These are phyloP conservation scores for Raffaelea arxii DNA, from an alignment of 2,329 filamentous ascomycete genomes.

Conservation along the genomic window DNA sequence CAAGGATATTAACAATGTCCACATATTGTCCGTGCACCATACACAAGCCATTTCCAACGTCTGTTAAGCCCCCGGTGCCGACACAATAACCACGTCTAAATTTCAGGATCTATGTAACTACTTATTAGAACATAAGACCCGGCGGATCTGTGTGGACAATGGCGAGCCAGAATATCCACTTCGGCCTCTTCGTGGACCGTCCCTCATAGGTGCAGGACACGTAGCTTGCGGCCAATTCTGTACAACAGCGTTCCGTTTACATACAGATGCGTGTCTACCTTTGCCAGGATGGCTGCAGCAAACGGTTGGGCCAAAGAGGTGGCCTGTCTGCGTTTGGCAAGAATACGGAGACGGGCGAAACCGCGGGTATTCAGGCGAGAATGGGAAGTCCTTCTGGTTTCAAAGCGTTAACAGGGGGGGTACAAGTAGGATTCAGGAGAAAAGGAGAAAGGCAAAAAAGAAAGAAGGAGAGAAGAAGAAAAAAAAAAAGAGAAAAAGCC, in stretches of 20 bases:
- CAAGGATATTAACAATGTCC: no score
- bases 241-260: slow-evolving; percentile 57
- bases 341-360: slow-evolving; percentile 33
- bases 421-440: slow-evolving; percentile 12
- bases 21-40: no score
- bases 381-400: slow-evolving; percentile 2
- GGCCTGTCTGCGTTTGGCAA: slow-evolving; percentile 51
- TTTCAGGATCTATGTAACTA: no score
- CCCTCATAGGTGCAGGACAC: slow-evolving; percentile 47
- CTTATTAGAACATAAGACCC: no score
- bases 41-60: no score
- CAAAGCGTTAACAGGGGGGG: background rate
- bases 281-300: slow-evolving; percentile 47
- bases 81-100: no score
- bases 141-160: no score
- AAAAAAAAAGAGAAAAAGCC: slow-evolving; percentile 13
- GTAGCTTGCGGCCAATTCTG: slow-evolving; percentile 37
- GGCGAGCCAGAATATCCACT: slow-evolving; percentile 38
- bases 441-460: background rate
- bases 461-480: background rate
- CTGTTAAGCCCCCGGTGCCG: no score
- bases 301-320: slow-evolving; percentile 54
- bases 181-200: slow-evolving; percentile 41
- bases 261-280: slow-evolving; percentile 41
- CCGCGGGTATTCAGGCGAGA: slow-evolving; percentile 1